A percentile compares a stretch with the other conserved stretches of the same genome.
phyloP scores from a whole-genome alignment of 2,329 filamentous ascomycete genomes.

The Phyllosticta ampelicida region DNA sequence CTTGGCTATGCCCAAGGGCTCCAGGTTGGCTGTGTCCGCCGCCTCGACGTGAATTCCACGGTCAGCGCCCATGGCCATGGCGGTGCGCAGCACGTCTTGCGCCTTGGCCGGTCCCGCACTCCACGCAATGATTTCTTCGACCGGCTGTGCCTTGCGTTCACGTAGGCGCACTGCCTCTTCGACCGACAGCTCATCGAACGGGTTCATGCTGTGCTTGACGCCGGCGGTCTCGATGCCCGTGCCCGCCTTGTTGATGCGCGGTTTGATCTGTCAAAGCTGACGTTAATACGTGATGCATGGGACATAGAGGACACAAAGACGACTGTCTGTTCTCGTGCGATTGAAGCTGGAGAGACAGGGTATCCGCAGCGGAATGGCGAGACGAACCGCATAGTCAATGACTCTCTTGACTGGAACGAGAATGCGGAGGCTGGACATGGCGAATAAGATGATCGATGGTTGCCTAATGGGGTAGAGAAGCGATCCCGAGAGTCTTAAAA shows the following conservation, averaged over 20 bases:
- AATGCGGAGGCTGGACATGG: conserved; percentile 38
- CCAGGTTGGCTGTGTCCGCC: conserved; percentile 51
- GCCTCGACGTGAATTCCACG: conserved; percentile 65
- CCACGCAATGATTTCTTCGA: conserved; percentile 85
- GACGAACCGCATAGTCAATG: conserved; percentile 46
- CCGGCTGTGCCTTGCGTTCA: conserved; percentile 62
- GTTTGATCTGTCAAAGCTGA: conserved; percentile 49
- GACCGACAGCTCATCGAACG: conserved; percentile 95
- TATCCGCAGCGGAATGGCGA: background rate
- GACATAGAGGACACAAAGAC: background rate
- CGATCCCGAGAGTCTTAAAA: background rate
- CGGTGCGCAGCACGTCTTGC: conserved; percentile 80
- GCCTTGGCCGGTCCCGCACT: conserved; percentile 81
- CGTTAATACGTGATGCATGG: background rate
- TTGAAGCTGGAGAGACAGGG: background rate
- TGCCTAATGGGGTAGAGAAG: background rate
- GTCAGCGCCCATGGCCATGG: conserved; percentile 98
- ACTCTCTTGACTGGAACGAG: conserved; percentile 48
- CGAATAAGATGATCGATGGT: background rate
- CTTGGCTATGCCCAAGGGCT: conserved; percentile 88
- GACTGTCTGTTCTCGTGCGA: background rate
- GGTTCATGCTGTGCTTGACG: conserved; percentile 98
- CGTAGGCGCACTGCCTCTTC: conserved; percentile 93
- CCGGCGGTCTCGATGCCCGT: conserved; percentile 86
- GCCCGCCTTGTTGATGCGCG: conserved; percentile 57